Evolutionary conservation across 2,329 filamentous ascomycete genomes (phyloP).

Genomic region (Fusarium napiforme): DNA sequence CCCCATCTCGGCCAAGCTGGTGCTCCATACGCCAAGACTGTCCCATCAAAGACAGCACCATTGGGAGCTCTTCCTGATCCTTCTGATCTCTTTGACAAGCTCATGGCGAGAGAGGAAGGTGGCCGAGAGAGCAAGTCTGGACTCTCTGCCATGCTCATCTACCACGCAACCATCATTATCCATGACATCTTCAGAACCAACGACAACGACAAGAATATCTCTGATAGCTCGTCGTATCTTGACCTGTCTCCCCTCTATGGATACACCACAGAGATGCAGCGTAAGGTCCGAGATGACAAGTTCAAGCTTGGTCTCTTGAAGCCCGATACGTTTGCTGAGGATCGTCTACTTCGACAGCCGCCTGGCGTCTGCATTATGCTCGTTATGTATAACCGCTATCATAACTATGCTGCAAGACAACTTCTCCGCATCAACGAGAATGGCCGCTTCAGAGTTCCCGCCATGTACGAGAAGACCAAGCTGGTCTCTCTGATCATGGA

Average conservation of each 20-base stretch:
- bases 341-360: constrained; percentile 71
- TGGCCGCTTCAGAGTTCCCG: constrained; percentile 48
- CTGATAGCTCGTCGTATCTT: constrained; percentile 57
- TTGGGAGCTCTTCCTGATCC: constrained; percentile 46
- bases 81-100: constrained; percentile 46
- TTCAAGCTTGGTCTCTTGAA: constrained; percentile 53
- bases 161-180: constrained; percentile 63
- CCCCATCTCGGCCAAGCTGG: constrained; percentile 47
- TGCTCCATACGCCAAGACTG: constrained; percentile 46
- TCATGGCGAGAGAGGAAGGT: constrained; percentile 42
- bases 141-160: constrained; percentile 59
- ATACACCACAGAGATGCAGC: constrained; percentile 48
- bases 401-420: constrained; percentile 82
- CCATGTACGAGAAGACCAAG: neutral
- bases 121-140: constrained; percentile 53
- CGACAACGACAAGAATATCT: constrained; percentile 45
- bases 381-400: constrained; percentile 79
- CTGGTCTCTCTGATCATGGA: constrained; percentile 2
- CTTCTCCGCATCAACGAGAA: constrained; percentile 63
- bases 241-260: constrained; percentile 60
- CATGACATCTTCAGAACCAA: constrained; percentile 60
- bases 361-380: constrained; percentile 75
- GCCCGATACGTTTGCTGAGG: constrained; percentile 73
- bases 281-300: constrained; percentile 46
- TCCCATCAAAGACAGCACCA: constrained; percentile 39